Evolutionary conservation across 306 rosid genomes (phyloP).

Genomic region (Trichosanthes cucumerina): DNA sequence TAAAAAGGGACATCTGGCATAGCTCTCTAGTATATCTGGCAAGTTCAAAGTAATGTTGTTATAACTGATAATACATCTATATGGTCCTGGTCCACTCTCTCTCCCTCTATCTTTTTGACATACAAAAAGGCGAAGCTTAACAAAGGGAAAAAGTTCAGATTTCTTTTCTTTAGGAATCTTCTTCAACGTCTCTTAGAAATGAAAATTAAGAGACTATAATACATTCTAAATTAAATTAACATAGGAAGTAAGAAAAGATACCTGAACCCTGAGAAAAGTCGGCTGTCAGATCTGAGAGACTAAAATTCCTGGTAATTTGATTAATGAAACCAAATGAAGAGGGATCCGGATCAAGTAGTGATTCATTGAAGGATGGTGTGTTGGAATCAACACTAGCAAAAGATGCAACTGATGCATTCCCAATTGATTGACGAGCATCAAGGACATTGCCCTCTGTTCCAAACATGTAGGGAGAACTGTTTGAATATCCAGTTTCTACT

Average conservation of each 20-base stretch:
- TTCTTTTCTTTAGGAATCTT: background rate
- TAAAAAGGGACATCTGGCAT: slow-evolving; percentile 60
- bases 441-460: slow-evolving; percentile 49
- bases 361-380: slow-evolving; percentile 42
- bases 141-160: background rate
- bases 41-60: background rate
- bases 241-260: slow-evolving; percentile 14
- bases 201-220: background rate
- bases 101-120: background rate
- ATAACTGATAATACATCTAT: background rate
- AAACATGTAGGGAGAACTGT: slow-evolving; percentile 48
- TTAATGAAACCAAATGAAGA: slow-evolving; percentile 59
- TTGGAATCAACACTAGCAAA: slow-evolving; percentile 46
- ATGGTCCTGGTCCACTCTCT: background rate
- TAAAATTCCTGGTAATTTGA: slow-evolving; percentile 72
- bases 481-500: slow-evolving; percentile 66
- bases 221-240: background rate
- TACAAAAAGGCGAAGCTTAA: background rate
- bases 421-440: slow-evolving; percentile 46
- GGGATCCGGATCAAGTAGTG: slow-evolving; percentile 45
- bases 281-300: slow-evolving; percentile 75
- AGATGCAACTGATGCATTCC: slow-evolving; percentile 52
- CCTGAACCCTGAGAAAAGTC: slow-evolving; percentile 82
- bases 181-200: background rate
- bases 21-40: slow-evolving; percentile 79